Evolutionary conservation across 768 basidiomycete genomes (phyloP), one percentile per base, ranked within the genome.

Genomic region (Trametes meyenii): DNA sequence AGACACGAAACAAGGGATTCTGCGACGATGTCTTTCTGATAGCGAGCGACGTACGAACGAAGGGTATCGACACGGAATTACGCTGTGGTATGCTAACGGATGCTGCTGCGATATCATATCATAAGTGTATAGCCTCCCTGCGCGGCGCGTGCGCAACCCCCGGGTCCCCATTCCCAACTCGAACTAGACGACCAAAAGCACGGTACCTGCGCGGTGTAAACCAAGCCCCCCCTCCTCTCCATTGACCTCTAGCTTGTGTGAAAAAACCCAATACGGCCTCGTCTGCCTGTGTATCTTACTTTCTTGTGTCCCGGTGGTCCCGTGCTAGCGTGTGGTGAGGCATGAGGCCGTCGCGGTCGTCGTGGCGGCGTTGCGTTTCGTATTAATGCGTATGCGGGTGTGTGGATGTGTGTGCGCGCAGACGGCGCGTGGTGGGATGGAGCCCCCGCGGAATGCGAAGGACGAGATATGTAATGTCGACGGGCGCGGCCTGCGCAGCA

Each of bases 51-150:
- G 53, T 45, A 23, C 40, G 57, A 58, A 58, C 26, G 49, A 51
- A 36, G 57, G 57, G 57, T 58, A 58, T 58, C 16, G 57, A 35
- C 39, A 29, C 46, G 48, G 19, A 26, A 58, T 58, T 58, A 58
- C 49, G 35, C 39, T 50, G 40, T 50, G 57, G 49, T 58, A 58
- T 58, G 57, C 57, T 58, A 58, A n/a, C 48, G n/a, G 42, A 24
- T 17, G 29, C 51, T 40, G 51, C 36, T 52, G 38, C 36, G 10
- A 36, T 38, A 19, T 36, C 36, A 36, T 24, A 48, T 44, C 21
- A n/a, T 44, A 7, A 44, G 8, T 33, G 29, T 33, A 33, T 33
- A 21, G 1, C 44, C 7, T 45, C 44, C 43, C 21, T 33, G 29
- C 29, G 29, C 29, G 29, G 29, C 29, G 29, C 29, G 29, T 33